Evolutionary conservation across 129 eudicot genomes (phyloP), one percentile per base, ranked within the genome.

Genomic region (Arctium minus): DNA sequence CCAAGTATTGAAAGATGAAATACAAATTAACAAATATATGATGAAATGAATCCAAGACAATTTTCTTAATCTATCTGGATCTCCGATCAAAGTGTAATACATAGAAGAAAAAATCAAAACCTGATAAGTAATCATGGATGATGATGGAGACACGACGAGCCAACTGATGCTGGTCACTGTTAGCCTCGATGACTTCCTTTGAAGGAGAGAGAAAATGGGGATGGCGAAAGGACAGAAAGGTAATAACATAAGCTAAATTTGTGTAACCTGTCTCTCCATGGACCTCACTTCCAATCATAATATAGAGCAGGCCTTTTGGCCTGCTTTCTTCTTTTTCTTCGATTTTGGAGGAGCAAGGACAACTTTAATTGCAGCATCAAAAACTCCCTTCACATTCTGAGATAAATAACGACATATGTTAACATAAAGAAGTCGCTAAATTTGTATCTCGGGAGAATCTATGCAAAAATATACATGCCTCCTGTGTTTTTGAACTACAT

Each of bases 401-500:
- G 44, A n/a, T 65, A 48, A 73, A 77, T 10, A 65, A 81, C 18
- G 15, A 42, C 29, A 9, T 44, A 1, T 22, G 44, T 85, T 39
- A 84, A 12, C 42, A 62, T n/a, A 69, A 53, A 76, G n/a, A 69
- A 48, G 18, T 13, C 3, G 29, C 15, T 31, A 70, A 69, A 17
- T 50, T 17, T 50, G 29, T 12, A 38, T 15, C 50, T 38, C 37
- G 50, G 10, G 60, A 32, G 46, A 64, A 85, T 64, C 68, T 68
- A 73, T 70, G 64, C 44, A 80, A 27, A 74, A 17, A 3, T 70
- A 85, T 67, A 50, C 87, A 82, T 81, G 88, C 97, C 97, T 87
- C 89, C 87, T 93, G 98, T 77, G 98, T 88, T 95, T 95, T 95
- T 65, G 97, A 89, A 85, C 98, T 95, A 83, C 98, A 95, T 78